Evolutionary conservation across 2,329 filamentous ascomycete genomes (phyloP), one percentile per base, ranked within the genome.

Genomic region (Aspergillus sp.): DNA sequence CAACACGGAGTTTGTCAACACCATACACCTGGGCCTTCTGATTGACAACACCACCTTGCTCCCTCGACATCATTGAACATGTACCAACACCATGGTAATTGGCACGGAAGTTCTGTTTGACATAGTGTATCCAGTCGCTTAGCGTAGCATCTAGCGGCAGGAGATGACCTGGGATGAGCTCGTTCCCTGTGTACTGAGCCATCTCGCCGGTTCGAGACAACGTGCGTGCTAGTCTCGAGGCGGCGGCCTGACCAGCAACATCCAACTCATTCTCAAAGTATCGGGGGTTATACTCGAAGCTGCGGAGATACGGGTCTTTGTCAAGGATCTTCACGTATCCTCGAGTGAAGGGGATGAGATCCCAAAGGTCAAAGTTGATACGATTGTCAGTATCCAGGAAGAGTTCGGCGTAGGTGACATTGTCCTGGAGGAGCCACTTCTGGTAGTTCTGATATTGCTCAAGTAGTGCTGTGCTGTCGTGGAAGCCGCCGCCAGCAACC

Each of bases 21-120:
- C 58, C 65, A 44, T 67, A 66, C 5, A 64, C 62, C 45, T 47
- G 59, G 20, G 59, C 58, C 15, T 52, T 54, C 13, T 52, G 32
- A 47, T 65, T 61, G 1, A 70, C 61, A 7, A 67, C 64, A 27
- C 65, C 65, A 15, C 60, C 64, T 20, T 61, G 37, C 19, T 64
- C 62, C 19, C 41, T 52, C 2, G 51, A 7, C 52, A 59, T 61
- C 67, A 71, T 72, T 39, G 53, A 61, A 27, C 61, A 65, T 0
- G 65, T 67, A 2, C 60, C 55, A 6, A 60, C 44, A 1, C 54
- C 60, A 41, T 71, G 66, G 3, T 51, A 64, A 47, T 65, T 64
- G 19, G 57, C 33, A 22, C 58, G 56, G 53, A 61, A 65, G 45
- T 58, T 56, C 20, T 56, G 33, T 44, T 50, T 46, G 6, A 63